Evolutionary conservation across 2,329 filamentous ascomycete species (phyloP).

Genomic region (Aureobasidium mangrovei): DNA sequence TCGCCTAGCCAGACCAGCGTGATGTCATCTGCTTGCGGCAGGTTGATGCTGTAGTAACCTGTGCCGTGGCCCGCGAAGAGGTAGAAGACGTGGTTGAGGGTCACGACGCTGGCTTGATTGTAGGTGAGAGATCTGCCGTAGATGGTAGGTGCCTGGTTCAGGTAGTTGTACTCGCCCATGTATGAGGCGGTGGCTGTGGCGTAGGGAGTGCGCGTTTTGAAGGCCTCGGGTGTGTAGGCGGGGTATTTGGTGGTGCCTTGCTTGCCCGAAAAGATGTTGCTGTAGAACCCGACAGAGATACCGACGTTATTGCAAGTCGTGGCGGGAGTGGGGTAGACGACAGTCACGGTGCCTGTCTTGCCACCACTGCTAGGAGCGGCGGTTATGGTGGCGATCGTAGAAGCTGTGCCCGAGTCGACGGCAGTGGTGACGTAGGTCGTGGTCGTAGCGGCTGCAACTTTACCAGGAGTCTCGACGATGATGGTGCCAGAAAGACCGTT

Average conservation of each 20-base stretch:
- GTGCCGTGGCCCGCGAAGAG: slow-evolving; percentile 15
- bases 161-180: slow-evolving; percentile 8
- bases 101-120: neutral
- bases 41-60: slow-evolving; percentile 21
- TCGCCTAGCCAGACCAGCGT: slow-evolving; percentile 21
- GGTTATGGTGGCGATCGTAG: slow-evolving; percentile 7
- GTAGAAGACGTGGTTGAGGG: slow-evolving; percentile 15
- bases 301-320: slow-evolving; percentile 12
- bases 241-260: slow-evolving; percentile 12
- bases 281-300: neutral
- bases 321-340: slow-evolving; percentile 13
- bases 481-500: slow-evolving; percentile 11
- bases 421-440: slow-evolving; percentile 13
- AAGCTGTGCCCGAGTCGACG: slow-evolving; percentile 6
- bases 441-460: neutral
- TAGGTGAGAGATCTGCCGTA: neutral
- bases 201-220: slow-evolving; percentile 1
- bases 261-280: slow-evolving; percentile 1
- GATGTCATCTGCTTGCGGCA: slow-evolving; percentile 20
- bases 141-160: neutral
- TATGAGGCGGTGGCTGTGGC: slow-evolving; percentile 8
- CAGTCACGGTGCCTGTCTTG: slow-evolving; percentile 6
- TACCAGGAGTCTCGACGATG: slow-evolving; percentile 12
- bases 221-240: slow-evolving; percentile 9
- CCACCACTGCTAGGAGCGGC: neutral